A percentile compares a stretch with the other conserved stretches of the same genome.
Evolutionary conservation across 257 asterid genomes (phyloP).

Genomic region (Fraxinus americana): DNA sequence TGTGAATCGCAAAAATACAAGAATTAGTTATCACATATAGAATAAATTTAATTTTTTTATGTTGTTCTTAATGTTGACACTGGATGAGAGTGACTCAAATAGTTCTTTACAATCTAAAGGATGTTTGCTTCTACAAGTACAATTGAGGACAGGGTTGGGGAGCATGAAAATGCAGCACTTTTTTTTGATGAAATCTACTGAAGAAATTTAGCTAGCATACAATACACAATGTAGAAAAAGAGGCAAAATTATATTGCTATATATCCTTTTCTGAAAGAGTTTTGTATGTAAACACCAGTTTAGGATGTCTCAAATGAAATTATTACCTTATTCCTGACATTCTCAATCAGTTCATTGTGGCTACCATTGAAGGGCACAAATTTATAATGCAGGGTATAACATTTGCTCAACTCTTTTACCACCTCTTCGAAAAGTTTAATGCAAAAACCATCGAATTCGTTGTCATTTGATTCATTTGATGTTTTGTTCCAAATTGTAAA

Average conservation of each 20-base stretch:
- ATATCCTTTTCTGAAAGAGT: too few relatives aligned
- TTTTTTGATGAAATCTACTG: too few relatives aligned
- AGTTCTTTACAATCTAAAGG: too few relatives aligned
- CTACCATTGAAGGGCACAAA: too few relatives aligned
- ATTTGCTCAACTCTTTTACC: conserved; percentile 24
- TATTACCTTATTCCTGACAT: conserved; percentile 31
- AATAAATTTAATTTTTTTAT: neutral
- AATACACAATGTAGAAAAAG: too few relatives aligned
- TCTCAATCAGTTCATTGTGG: conserved; percentile 12
- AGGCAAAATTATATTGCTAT: too few relatives aligned
- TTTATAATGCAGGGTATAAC: conserved; percentile 3
- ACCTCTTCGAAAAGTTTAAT: conserved; percentile 33
- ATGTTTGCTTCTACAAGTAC: too few relatives aligned
- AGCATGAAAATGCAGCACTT: too few relatives aligned
- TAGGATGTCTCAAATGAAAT: neutral
- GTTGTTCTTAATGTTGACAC: too few relatives aligned
- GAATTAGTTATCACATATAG: neutral
- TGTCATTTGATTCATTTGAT: neutral
- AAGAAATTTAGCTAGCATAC: too few relatives aligned
- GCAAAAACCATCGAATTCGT: conserved; percentile 35
- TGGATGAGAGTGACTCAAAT: too few relatives aligned
- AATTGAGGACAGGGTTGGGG: too few relatives aligned
- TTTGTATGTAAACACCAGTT: neutral
- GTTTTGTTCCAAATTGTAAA: neutral
- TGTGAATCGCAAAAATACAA: neutral